phyloP scores from a whole-genome alignment of 345 rosid species.

The Mercurialis annua region DNA sequence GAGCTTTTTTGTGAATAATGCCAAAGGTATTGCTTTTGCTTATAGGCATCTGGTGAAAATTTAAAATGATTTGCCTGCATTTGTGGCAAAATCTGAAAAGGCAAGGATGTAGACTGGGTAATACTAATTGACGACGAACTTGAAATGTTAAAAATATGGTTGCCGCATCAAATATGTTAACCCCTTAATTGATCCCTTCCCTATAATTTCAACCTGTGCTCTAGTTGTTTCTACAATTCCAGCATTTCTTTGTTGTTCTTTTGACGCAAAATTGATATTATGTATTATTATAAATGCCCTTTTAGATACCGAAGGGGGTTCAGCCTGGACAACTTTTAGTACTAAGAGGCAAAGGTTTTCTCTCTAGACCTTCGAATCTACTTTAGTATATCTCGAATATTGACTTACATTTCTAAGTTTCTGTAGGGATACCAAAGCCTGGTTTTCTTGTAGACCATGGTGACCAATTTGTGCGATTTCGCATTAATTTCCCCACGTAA shows the following conservation, averaged over 20 bases:
- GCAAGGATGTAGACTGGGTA: background rate
- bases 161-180: background rate
- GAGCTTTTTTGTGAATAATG: background rate
- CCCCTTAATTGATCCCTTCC: background rate
- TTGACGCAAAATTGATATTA: conserved; percentile 13
- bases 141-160: background rate
- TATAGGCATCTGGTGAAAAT: background rate
- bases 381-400: conserved; percentile 9
- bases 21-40: background rate
- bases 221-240: conserved; percentile 5
- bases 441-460: conserved; percentile 72
- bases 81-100: conserved; percentile 4
- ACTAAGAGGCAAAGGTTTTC: conserved; percentile 79
- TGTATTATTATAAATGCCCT: conserved; percentile 22
- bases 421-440: conserved; percentile 69
- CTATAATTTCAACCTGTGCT: background rate
- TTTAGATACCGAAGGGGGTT: conserved; percentile 86
- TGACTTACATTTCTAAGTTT: conserved; percentile 19
- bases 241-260: background rate
- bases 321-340: conserved; percentile 75
- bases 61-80: background rate
- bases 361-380: conserved; percentile 12
- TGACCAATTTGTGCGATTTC: conserved; percentile 86
- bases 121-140: background rate
- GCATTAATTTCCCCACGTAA: conserved; percentile 77